phyloP scores from a whole-genome alignment of 805 yeast genomes.

The Naumovozyma dairenensis region DNA sequence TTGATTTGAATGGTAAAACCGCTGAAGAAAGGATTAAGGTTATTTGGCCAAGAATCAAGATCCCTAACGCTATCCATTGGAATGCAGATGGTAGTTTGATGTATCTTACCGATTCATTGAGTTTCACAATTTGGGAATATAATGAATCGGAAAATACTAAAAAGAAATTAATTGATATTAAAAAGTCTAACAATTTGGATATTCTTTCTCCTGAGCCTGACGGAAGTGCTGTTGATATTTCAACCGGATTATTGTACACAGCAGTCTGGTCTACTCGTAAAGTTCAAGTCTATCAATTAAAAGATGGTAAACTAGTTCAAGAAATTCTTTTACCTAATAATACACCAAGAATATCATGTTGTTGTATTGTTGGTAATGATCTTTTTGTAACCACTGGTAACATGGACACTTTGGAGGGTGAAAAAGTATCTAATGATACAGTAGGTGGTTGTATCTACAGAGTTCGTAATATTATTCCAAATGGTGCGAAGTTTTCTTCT shows the following conservation, averaged over 20 bases:
- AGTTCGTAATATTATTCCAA: constrained; percentile 17
- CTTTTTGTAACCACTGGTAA: constrained; percentile 64
- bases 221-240: constrained; percentile 54
- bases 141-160: constrained; percentile 22
- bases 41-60: constrained; percentile 34
- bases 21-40: constrained; percentile 15
- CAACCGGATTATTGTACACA: constrained; percentile 44
- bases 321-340: constrained; percentile 48
- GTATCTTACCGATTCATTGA: constrained; percentile 46
- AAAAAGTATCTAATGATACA: constrained; percentile 25
- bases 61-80: constrained; percentile 72
- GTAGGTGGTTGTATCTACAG: constrained; percentile 59
- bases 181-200: constrained; percentile 12
- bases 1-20: constrained; percentile 27
- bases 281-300: constrained; percentile 42
- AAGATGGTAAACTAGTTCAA: constrained; percentile 41
- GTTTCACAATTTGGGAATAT: constrained; percentile 39
- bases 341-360: constrained; percentile 51
- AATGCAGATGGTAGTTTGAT: constrained; percentile 25
- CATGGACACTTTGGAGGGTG: constrained; percentile 19
- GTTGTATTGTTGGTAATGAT: constrained; percentile 60
- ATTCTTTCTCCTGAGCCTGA: constrained; percentile 58
- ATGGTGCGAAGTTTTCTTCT: constrained; percentile 2
- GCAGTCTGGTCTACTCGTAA: constrained; percentile 57
- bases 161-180: constrained; percentile 32